Conservation (phyloP, 495 filamentous ascomycete genomes). For the Talaromyces stipitatus region DNA sequence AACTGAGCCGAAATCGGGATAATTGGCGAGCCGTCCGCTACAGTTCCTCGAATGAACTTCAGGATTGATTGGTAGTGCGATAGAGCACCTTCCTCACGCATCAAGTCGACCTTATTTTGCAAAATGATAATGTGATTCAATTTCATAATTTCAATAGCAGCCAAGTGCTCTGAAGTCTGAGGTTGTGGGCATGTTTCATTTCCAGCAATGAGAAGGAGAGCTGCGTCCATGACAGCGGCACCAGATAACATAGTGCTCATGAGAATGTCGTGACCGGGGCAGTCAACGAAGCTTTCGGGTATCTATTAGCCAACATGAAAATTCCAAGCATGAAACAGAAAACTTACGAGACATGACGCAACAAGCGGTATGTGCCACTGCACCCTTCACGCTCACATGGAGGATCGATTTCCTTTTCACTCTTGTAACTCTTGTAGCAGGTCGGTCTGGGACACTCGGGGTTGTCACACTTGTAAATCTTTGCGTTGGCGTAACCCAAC, state of each 20-base stretch:
- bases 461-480: constrained; percentile 98
- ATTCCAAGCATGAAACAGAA: not conserved
- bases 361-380: constrained; percentile 68
- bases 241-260: constrained; percentile 99
- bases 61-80: constrained; percentile 92
- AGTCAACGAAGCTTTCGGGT: constrained; percentile 82
- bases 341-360: constrained; percentile 82
- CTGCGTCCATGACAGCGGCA: constrained; percentile 98
- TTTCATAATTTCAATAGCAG: constrained; percentile 99
- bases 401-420: constrained; percentile 94
- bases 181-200: constrained; percentile 98
- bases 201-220: constrained; percentile 90
- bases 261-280: constrained; percentile 99
- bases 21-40: constrained; percentile 90
- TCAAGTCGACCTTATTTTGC: constrained; percentile 98
- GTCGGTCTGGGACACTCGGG: constrained; percentile 81
- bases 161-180: constrained; percentile 97
- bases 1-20: constrained; percentile 97
- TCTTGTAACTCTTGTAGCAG: constrained; percentile 96
- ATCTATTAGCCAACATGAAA: not conserved
- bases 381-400: constrained; percentile 93
- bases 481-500: constrained; percentile 97
- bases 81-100: constrained; percentile 86
- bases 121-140: constrained; percentile 97
- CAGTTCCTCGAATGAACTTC: constrained; percentile 96